A percentile compares a stretch with the other conserved stretches of the same genome.
Conservation (phyloP, 257 asterid genomes). For the Solanum piurae region DNA sequence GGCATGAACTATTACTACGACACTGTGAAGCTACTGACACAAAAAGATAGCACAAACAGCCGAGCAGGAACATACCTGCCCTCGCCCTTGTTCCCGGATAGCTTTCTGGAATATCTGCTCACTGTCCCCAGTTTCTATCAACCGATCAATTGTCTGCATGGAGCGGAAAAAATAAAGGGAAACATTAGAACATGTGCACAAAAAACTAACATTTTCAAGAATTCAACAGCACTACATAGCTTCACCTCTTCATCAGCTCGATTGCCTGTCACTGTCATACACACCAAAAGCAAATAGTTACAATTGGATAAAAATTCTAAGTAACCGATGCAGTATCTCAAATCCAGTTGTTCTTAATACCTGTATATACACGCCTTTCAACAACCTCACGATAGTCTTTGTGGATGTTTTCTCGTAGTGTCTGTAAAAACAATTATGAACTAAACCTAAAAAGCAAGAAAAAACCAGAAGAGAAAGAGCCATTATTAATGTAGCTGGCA, state of each 20-base stretch:
- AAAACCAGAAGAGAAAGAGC: not conserved
- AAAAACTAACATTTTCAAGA: not conserved
- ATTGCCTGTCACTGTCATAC: conserved; percentile 63
- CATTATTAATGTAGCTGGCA: conserved; percentile 1
- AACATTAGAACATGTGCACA: not conserved
- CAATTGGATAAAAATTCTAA: not conserved
- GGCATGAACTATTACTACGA: not conserved
- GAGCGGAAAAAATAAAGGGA: conserved; percentile 7
- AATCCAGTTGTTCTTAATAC: conserved; percentile 13
- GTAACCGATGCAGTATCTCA: not conserved
- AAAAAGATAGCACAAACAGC: not conserved
- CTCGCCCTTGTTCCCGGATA: conserved; percentile 90
- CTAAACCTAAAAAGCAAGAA: not conserved
- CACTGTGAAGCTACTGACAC: not conserved
- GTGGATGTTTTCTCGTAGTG: conserved; percentile 82
- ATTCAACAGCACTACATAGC: not conserved
- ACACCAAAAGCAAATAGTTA: not conserved
- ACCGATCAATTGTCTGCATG: conserved; percentile 71
- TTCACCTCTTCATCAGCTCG: conserved; percentile 93
- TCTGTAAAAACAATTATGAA: conserved; percentile 34
- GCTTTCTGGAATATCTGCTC: conserved; percentile 32
- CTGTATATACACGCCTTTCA: conserved; percentile 96
- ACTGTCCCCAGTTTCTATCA: conserved; percentile 95
- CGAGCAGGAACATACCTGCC: conserved; percentile 52
- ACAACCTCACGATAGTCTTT: conserved; percentile 98